Base-by-base conservation (phyloP, 768 basidiomycete genomes). In the Auriscalpium vulgare region DNA sequence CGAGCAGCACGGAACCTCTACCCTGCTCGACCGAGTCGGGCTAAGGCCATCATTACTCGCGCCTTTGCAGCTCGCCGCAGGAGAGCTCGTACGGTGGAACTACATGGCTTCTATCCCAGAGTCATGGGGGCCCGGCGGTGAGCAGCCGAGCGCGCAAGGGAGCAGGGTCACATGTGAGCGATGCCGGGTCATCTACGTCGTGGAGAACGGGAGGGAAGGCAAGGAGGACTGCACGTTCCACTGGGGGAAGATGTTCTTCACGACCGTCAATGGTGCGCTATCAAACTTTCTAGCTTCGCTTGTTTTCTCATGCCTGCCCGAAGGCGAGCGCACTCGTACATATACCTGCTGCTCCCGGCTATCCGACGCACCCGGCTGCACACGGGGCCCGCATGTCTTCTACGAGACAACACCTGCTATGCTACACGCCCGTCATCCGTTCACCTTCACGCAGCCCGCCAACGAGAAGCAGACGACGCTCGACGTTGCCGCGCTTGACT, bases 401-500 rank as follows among this genome's bases (percentile, higher is more conserved):
- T 88, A 87, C 63, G 94, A 97, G 68, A 77, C 76, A 0, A 77
- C 82, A 23, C 70, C 81, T 5, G 74, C 75, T 44, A 77, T 78
- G 13, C 76, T 95, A 7, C 93, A 95, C 68, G 67, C 77, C 6
- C 83, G 92, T 16, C 83, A 91, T 55, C 69, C 86, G 0, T 97
- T 94, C 70, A 82, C 91, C 37, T 47, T 69, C 64, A 71, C 77
- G 19, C 66, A 72, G 8, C 59, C 66, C 4, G 45, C 52, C 40
- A 21, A 38, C 29, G 52, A 66, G 74, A 50, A 65, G 65, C 10
- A 73, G 51, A 68, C 72, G 2, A 74, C 79, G 1, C 71, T 91
- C 47, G 89, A 94, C 55, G 80, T 97, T 4, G 89, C 85, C 6
- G 91, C 91, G 0, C 74, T 98, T 50, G 97, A 99, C 68, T 98